phyloP scores from a whole-genome alignment of 2,329 filamentous ascomycete species.

The Epichloe festucae region DNA sequence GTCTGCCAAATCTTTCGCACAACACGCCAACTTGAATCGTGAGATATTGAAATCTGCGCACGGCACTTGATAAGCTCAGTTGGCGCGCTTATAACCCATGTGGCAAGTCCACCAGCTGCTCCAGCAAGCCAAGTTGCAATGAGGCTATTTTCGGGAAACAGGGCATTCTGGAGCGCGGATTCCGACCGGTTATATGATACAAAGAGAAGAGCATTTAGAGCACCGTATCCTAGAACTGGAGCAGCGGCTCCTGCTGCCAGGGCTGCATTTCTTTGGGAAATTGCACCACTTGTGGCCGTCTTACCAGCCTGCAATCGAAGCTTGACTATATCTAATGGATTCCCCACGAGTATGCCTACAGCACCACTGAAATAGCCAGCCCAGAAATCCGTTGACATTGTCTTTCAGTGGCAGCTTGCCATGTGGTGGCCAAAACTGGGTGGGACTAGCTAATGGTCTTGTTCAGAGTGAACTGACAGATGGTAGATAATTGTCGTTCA shows the following conservation, averaged over 20 bases:
- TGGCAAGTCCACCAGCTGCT: slow-evolving; percentile 68
- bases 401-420: neutral
- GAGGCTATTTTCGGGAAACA: slow-evolving; percentile 30
- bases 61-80: slow-evolving; percentile 88
- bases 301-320: slow-evolving; percentile 53
- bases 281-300: slow-evolving; percentile 5
- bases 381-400: slow-evolving; percentile 85
- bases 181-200: slow-evolving; percentile 82
- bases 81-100: slow-evolving; percentile 74
- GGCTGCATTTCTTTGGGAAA: slow-evolving; percentile 19
- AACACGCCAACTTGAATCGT: slow-evolving; percentile 49
- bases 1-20: slow-evolving; percentile 44
- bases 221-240: slow-evolving; percentile 79
- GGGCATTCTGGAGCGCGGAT: slow-evolving; percentile 13
- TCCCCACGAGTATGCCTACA: slow-evolving; percentile 75
- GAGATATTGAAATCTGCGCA: slow-evolving; percentile 49
- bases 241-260: slow-evolving; percentile 60
- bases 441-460: neutral
- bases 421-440: neutral
- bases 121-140: slow-evolving; percentile 67
- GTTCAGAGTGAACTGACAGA: neutral
- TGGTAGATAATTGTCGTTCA: neutral
- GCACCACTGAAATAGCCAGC: slow-evolving; percentile 83
- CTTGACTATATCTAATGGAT: slow-evolving; percentile 60
- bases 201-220: slow-evolving; percentile 81